phyloP scores from a whole-genome alignment of 2,329 filamentous ascomycete genomes.

The Aphanoascus verrucosus region DNA sequence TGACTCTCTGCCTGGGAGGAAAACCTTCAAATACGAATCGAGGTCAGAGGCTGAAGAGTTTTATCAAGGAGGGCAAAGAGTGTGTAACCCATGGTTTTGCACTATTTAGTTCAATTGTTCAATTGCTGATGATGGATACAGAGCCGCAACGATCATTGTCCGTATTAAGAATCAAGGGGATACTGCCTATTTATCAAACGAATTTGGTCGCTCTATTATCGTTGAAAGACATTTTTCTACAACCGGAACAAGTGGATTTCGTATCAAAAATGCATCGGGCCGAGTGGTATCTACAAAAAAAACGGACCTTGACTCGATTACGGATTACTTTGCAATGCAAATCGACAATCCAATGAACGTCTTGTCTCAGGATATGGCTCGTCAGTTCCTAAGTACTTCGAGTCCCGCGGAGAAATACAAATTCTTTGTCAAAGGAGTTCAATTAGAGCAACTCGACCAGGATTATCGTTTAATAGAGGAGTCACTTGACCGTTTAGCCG shows the following conservation, averaged over 20 bases:
- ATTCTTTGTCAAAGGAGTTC: constrained; percentile 89
- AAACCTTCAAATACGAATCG: constrained; percentile 90
- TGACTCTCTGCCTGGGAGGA: constrained; percentile 87
- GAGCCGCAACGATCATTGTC: constrained; percentile 57
- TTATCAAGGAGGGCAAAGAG: constrained; percentile 82
- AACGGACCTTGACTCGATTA: constrained; percentile 78
- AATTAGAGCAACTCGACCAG: constrained; percentile 80
- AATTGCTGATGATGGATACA: constrained; percentile 16
- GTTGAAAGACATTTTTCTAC: constrained; percentile 83
- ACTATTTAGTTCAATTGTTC: neutral
- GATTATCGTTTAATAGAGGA: constrained; percentile 81
- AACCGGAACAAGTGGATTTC: constrained; percentile 68
- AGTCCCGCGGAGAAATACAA: constrained; percentile 81
- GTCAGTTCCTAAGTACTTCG: constrained; percentile 82
- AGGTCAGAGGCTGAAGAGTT: constrained; percentile 74
- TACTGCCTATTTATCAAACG: constrained; percentile 69
- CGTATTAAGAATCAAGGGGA: constrained; percentile 83
- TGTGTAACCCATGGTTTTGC: constrained; percentile 33
- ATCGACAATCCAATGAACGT: constrained; percentile 96
- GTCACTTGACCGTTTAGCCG: constrained; percentile 60
- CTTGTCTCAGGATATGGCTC: constrained; percentile 86
- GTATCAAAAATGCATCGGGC: constrained; percentile 63
- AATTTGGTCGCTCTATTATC: constrained; percentile 74
- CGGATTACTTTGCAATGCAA: constrained; percentile 85
- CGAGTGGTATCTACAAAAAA: constrained; percentile 71